Conservation (phyloP, 495 filamentous ascomycete genomes). For the Talaromyces ruber region DNA sequence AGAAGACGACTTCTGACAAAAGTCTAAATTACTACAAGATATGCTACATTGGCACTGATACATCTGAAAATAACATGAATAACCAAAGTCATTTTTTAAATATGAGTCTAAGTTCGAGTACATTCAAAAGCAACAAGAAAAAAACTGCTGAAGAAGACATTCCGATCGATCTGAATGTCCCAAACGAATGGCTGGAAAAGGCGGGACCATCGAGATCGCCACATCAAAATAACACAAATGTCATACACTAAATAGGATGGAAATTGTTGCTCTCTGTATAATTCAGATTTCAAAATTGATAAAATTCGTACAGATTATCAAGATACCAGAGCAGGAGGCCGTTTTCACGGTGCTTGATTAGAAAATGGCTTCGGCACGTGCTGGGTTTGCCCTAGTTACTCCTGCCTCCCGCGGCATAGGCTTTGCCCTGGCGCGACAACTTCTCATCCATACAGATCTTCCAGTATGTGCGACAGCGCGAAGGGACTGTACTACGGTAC, state of each 20-base stretch:
- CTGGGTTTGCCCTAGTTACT: conserved; percentile 25
- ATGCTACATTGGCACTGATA: too few species aligned
- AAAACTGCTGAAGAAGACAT: background rate
- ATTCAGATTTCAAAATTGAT: background rate
- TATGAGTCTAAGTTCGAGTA: too few species aligned
- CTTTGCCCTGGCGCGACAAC: conserved; percentile 56
- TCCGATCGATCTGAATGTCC: background rate
- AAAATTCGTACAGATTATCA: background rate
- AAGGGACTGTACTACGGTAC: conserved; percentile 41
- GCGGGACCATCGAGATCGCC: background rate
- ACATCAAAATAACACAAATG: background rate
- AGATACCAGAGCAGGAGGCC: background rate
- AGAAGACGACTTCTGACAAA: too few species aligned
- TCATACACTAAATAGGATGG: background rate
- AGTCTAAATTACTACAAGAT: too few species aligned
- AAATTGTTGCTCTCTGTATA: background rate
- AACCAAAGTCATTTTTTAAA: too few species aligned
- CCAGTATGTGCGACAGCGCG: conserved; percentile 70
- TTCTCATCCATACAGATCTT: conserved; percentile 54
- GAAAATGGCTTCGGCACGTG: background rate
- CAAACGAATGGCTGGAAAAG: background rate
- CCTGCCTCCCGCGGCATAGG: conserved; percentile 73
- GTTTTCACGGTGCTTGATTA: background rate
- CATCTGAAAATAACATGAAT: too few species aligned
- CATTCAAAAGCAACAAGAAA: too few species aligned